Evolutionary conservation across 2,329 filamentous ascomycete species (phyloP).

Genomic region (Colletotrichum godetiae): DNA sequence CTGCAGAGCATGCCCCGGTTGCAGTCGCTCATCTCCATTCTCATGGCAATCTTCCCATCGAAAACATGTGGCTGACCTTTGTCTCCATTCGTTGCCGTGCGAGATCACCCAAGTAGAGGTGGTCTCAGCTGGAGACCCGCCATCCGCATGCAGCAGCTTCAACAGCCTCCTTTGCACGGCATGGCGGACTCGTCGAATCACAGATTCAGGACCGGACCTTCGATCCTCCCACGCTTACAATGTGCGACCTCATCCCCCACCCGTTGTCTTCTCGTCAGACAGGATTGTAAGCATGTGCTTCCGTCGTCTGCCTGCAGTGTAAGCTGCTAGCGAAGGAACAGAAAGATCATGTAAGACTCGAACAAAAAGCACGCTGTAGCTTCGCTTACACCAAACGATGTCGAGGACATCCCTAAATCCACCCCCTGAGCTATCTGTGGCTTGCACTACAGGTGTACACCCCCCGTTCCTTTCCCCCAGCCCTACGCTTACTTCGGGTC

Average conservation of each 20-base stretch:
- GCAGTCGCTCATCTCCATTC: constrained; percentile 13
- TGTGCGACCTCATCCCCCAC: constrained; percentile 6
- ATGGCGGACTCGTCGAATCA: constrained; percentile 21
- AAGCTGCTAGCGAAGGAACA: not conserved
- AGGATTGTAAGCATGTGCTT: constrained; percentile 21
- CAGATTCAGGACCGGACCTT: constrained; percentile 15
- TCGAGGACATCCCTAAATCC: constrained; percentile 1
- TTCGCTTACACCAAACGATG: not conserved
- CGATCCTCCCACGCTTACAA: constrained; percentile 17
- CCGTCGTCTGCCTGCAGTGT: not conserved
- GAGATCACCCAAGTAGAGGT: constrained; percentile 20
- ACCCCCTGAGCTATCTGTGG: constrained; percentile 24
- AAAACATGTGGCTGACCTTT: constrained; percentile 27
- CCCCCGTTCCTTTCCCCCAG: constrained; percentile 1
- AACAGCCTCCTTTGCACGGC: constrained; percentile 24
- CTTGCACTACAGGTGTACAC: not conserved
- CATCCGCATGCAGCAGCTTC: constrained; percentile 26
- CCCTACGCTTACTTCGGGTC: constrained; percentile 23
- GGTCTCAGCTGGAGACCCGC: constrained; percentile 23
- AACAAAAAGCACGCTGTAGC: constrained; percentile 1
- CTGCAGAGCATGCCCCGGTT: constrained; percentile 20
- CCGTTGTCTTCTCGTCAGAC: constrained; percentile 12
- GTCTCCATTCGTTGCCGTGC: constrained; percentile 32
- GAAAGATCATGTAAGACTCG: constrained; percentile 8
- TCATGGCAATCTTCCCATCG: constrained; percentile 12